Percentiles rank a stretch among this genome's conserved stretches.
phyloP scores from a whole-genome alignment of 1,284 basidiomycete species.

The Paramarasmius palmivorus region DNA sequence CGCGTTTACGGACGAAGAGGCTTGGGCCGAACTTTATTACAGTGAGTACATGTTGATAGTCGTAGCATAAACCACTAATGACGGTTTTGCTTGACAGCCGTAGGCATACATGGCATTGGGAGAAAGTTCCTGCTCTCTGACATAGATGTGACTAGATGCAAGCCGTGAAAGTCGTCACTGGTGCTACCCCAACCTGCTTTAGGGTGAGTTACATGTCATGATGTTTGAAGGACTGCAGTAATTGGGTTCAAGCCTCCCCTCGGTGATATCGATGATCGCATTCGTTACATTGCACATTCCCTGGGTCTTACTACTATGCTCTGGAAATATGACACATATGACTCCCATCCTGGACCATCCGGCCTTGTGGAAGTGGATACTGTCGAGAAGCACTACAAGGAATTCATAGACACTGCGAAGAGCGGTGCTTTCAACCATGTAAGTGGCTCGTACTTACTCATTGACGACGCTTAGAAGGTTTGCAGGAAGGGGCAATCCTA shows the following conservation, averaged over 20 bases:
- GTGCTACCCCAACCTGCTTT: conserved; percentile 72
- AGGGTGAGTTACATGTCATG: conserved; percentile 37
- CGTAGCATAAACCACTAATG: neutral
- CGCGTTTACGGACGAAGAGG: conserved; percentile 67
- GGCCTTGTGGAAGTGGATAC: conserved; percentile 41
- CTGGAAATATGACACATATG: conserved; percentile 70
- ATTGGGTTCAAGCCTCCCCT: conserved; percentile 51
- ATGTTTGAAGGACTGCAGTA: neutral
- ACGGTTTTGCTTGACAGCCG: conserved; percentile 7
- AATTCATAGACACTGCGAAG: conserved; percentile 35
- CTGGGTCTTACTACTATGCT: conserved; percentile 65
- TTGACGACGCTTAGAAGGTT: neutral
- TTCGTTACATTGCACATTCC: conserved; percentile 62
- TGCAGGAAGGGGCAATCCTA: conserved; percentile 47
- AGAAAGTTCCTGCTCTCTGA: neutral
- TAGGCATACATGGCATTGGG: neutral
- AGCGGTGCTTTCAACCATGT: conserved; percentile 42
- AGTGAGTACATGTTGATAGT: conserved; percentile 35
- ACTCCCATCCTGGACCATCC: conserved; percentile 54
- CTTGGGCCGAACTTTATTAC: conserved; percentile 83
- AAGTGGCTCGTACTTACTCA: conserved; percentile 6
- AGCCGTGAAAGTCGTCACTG: conserved; percentile 52
- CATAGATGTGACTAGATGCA: conserved; percentile 36
- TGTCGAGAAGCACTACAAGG: conserved; percentile 44
- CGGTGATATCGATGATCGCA: conserved; percentile 68